These are phyloP conservation scores for Mrakia frigida DNA, from an alignment of 768 basidiomycete species.

Conservation along the genomic window DNA sequence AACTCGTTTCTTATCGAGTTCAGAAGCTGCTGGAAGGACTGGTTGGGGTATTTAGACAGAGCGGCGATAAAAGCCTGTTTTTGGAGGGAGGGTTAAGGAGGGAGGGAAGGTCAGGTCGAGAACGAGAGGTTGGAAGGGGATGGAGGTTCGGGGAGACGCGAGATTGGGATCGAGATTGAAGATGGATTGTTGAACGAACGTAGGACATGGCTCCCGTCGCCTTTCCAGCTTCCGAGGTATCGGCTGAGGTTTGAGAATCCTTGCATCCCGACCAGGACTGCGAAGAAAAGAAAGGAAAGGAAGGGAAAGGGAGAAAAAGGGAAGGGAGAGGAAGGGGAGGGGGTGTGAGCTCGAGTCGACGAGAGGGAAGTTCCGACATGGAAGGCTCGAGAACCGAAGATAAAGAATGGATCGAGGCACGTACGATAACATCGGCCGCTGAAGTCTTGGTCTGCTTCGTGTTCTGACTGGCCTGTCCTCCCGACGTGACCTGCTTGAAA, in stretches of 20 bases:
- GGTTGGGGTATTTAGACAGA: constrained; percentile 46
- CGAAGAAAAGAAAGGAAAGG: background rate
- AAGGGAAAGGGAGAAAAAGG: background rate
- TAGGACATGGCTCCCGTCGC: constrained; percentile 52
- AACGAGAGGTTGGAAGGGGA: background rate
- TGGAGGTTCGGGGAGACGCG: background rate
- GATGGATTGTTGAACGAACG: constrained; percentile 32
- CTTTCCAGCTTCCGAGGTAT: constrained; percentile 48
- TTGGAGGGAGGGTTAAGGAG: background rate
- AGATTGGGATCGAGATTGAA: constrained; percentile 1
- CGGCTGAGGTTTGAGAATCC: constrained; percentile 49
- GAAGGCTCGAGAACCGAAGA: background rate
- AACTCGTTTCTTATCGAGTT: constrained; percentile 28
- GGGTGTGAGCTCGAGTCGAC: constrained; percentile 52
- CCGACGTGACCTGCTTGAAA: constrained; percentile 56
- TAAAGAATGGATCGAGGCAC: background rate
- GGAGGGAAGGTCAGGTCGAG: background rate
- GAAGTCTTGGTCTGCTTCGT: constrained; percentile 13
- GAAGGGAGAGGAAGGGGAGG: constrained; percentile 48
- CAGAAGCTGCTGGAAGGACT: constrained; percentile 39
- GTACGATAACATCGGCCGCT: too few species aligned
- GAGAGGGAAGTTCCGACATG: background rate
- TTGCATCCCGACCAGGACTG: constrained; percentile 48
- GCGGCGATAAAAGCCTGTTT: constrained; percentile 36
- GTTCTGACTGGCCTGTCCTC: constrained; percentile 28